A percentile compares a stretch with the other conserved stretches of the same genome.
These are phyloP conservation scores for Papiliotrema terrestris DNA, from an alignment of 1,284 basidiomycete species.

Conservation along the genomic window DNA sequence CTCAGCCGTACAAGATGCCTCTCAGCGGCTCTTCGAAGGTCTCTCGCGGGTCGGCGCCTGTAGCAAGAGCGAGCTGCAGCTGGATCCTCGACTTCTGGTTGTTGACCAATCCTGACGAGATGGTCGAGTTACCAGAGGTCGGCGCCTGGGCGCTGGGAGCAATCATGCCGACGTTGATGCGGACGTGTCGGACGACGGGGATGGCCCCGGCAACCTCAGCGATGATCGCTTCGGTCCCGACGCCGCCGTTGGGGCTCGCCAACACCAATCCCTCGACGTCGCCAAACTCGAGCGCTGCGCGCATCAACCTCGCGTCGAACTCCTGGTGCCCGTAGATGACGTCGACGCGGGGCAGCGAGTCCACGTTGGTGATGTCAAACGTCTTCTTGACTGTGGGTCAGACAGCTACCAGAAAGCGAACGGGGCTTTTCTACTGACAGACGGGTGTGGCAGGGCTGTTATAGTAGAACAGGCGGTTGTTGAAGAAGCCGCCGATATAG, in stretches of 20 bases:
- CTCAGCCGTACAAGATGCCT: constrained; percentile 6
- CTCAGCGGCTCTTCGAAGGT: constrained; percentile 11
- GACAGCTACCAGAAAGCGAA: too few relatives aligned
- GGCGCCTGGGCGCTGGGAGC: constrained; percentile 6
- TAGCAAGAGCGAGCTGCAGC: constrained; percentile 1
- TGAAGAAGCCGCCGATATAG: constrained; percentile 27
- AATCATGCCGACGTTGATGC: constrained; percentile 22
- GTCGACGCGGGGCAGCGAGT: constrained; percentile 27
- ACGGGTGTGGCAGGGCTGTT: constrained; percentile 13
- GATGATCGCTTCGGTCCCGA: constrained; percentile 18
- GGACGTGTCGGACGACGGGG: constrained; percentile 19
- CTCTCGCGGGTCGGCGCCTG: constrained; percentile 5
- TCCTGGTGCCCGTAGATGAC: constrained; percentile 27
- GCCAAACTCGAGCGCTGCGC: constrained; percentile 7
- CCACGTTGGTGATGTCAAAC: constrained; percentile 15
- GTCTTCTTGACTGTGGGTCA: constrained; percentile 4
- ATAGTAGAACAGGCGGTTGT: constrained; percentile 31
- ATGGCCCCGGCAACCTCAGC: constrained; percentile 9
- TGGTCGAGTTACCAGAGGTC: constrained; percentile 1
- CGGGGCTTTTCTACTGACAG: constrained; percentile 6
- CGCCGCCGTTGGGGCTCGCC: constrained; percentile 24
- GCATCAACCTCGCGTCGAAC: constrained; percentile 11
- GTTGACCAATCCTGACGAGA: constrained; percentile 15
- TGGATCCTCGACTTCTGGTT: constrained; percentile 5
- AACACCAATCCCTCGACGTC: constrained; percentile 22